Evolutionary conservation across 1,139 yeast genomes (phyloP), one percentile per base, ranked within the genome.

Genomic region (Geotrichum europaeum): DNA sequence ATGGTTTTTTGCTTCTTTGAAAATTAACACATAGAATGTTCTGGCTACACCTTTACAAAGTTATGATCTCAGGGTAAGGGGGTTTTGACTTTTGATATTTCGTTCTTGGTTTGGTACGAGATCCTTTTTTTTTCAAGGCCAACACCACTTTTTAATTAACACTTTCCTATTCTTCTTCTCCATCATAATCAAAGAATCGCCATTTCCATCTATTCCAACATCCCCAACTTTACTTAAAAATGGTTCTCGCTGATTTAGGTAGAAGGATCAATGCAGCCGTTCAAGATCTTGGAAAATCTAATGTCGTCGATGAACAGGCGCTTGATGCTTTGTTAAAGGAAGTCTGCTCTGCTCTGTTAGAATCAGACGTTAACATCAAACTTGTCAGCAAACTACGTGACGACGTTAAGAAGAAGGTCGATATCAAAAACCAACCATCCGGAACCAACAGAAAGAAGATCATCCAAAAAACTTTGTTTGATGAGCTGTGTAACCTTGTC

Each of bases 221-320:
- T n/a, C 34, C 25, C 10, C 43, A 13, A 40, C 45, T n/a, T 20
- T 36, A 22, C 18, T 18, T 24, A 36, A 55, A 34, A 59, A 92
- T 94, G 98, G 98, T 94, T 69, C 84, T 94, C 70, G 97, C 97
- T 64, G 98, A 94, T 76, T 81, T 94, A 66, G 98, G 99, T 49
- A 80, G 89, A 65, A 85, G 96, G 65, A 87, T 94, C 73, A 89
- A 85, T 74, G 78, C 79, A 67, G 92, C 92, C 72, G 82, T 91
- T 72, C 73, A 92, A 75, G 78, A 84, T 62, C 82, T 94, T 59
- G 82, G 96, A 66, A 73, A 81, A 70, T 75, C 87, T 5, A 79
- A 77, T 54, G 86, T 83, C 20, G 83, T 84, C 51, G 84, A 81
- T 63, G 88, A 84, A 63, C 78, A 78, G 45, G 86, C 85, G 12